phyloP scores from a whole-genome alignment of 1,139 yeast genomes.

The Candida albicans region DNA sequence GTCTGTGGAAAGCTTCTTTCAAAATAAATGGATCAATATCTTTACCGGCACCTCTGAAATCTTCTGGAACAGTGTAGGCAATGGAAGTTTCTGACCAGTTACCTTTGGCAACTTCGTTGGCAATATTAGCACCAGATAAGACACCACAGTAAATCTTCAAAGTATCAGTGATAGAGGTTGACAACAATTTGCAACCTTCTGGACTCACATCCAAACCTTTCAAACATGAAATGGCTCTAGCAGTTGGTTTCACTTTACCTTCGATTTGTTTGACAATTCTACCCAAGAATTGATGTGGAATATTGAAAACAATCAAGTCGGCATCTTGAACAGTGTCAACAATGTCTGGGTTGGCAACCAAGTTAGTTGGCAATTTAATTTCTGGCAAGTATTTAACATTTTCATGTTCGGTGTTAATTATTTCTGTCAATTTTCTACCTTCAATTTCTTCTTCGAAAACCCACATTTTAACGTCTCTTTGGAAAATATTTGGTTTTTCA shows the following conservation, averaged over 20 bases:
- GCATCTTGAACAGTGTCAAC: conserved; percentile 71
- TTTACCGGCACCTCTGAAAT: conserved; percentile 67
- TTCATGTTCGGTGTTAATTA: conserved; percentile 83
- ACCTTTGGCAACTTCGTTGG: conserved; percentile 90
- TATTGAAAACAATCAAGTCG: conserved; percentile 82
- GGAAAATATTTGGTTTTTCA: conserved; percentile 67
- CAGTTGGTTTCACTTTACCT: conserved; percentile 66
- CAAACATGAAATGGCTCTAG: conserved; percentile 87
- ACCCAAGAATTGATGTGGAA: conserved; percentile 90
- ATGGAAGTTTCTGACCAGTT: conserved; percentile 96
- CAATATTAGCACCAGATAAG: conserved; percentile 91
- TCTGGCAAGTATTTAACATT: conserved; percentile 87
- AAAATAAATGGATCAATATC: conserved; percentile 72
- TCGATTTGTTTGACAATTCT: conserved; percentile 70
- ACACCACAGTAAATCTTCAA: conserved; percentile 92
- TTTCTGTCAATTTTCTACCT: conserved; percentile 76
- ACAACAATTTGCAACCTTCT: conserved; percentile 76
- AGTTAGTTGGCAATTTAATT: conserved; percentile 74
- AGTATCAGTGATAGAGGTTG: conserved; percentile 70
- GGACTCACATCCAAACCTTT: conserved; percentile 87
- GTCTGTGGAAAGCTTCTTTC: conserved; percentile 85
- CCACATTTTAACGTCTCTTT: conserved; percentile 84
- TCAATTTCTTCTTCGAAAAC: conserved; percentile 79
- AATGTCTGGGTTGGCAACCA: conserved; percentile 82
- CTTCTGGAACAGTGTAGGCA: conserved; percentile 74